Conservation (phyloP, 1,284 basidiomycete genomes). For the Spongispora temasekensis region DNA sequence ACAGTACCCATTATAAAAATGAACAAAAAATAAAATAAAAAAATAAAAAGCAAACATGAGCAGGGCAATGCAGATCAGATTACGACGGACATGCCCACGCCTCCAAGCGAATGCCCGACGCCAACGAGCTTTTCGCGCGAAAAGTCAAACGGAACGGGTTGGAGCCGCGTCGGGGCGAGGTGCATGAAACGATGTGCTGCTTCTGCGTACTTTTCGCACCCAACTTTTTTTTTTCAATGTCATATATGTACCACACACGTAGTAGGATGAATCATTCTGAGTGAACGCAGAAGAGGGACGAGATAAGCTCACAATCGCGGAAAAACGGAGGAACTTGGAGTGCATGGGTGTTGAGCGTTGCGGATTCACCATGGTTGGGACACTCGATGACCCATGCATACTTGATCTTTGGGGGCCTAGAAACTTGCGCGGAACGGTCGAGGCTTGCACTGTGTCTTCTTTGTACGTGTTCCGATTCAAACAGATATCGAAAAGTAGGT, state of each 20-base stretch:
- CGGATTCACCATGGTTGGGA: slow-evolving; percentile 53
- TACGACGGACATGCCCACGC: slow-evolving; percentile 54
- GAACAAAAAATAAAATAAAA: too few species aligned
- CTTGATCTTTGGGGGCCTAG: slow-evolving; percentile 45
- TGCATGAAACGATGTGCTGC: slow-evolving; percentile 55
- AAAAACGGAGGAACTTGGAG: slow-evolving; percentile 43
- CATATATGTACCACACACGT: too few species aligned
- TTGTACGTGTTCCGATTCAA: slow-evolving; percentile 13
- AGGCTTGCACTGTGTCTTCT: slow-evolving; percentile 22
- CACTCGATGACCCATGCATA: slow-evolving; percentile 56
- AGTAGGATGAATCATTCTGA: too few species aligned
- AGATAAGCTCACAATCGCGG: slow-evolving; percentile 44
- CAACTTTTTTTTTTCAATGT: too few species aligned
- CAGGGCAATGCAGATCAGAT: background rate
- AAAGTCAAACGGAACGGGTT: slow-evolving; percentile 50
- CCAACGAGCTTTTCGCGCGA: slow-evolving; percentile 50
- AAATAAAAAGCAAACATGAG: background rate
- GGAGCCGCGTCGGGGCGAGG: slow-evolving; percentile 38
- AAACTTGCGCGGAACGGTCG: too few species aligned
- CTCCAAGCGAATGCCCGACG: slow-evolving; percentile 65
- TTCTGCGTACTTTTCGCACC: slow-evolving; percentile 59
- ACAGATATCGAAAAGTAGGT: slow-evolving; percentile 43
- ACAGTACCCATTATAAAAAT: too few species aligned
- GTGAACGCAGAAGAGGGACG: background rate
- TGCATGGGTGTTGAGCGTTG: slow-evolving; percentile 40